Evolutionary conservation across 441 rosid genomes (phyloP), one percentile per base, ranked within the genome.

Genomic region (Daphne laureola): DNA sequence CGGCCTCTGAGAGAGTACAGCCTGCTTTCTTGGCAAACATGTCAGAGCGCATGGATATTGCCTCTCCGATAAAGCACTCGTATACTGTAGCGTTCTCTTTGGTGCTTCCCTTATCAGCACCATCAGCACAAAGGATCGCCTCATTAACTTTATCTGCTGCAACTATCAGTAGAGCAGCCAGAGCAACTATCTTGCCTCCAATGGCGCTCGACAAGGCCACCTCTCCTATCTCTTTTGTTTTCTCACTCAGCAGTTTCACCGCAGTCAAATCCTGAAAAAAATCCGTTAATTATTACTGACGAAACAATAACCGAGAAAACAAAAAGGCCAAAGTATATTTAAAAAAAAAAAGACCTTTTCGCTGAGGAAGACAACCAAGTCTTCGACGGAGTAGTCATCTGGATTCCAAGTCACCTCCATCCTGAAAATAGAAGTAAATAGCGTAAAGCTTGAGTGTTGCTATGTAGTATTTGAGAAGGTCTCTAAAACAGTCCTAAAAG

Each of bases 351-450:
- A 2, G 49, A 86, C 97, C 95, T 79, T 81, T 62, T 81, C 73
- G 57, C 85, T 49, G 51, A 87, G 86, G 42, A 69, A 58, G 62
- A 70, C 70, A 9, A 84, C 75, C 73, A 86, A 65, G 66, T 75
- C 86, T 66, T 67, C 78, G 54, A 82, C 38, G 38, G 86, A 75
- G 79, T 68, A 43, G 43, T 73, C 73, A 43, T 62, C 72, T 8
- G 86, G 76, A 67, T 73, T 78, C 97, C 97, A 90, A 26, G 36
- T 68, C 70, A 86, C 77, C 47, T 71, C 76, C 53, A 63, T 6
- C 62, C 95, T 88, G 72, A 62, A 43, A 45, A 46, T 50, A 53
- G 38, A 18, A 55, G 31, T 21, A 49, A 46, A 23, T n/a, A 8
- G 49, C 36, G 17, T 40, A 46, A 41, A 40, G 0, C 14, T 55